Evolutionary conservation across 2,329 filamentous ascomycete genomes (phyloP).

Genomic region (Penicillium rolfsii): DNA sequence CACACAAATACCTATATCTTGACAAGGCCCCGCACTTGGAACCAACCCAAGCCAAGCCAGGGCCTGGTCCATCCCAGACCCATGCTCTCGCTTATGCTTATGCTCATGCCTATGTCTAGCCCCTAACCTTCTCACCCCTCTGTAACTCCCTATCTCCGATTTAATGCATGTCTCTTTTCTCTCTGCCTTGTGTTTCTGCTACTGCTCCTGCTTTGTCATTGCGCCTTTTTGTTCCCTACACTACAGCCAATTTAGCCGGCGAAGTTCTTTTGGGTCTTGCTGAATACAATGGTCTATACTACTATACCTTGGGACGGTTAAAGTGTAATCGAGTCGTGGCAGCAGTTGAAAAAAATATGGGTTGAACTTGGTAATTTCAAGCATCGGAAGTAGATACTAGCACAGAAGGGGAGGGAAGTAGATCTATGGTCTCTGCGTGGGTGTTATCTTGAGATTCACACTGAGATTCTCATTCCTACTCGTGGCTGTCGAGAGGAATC

Average conservation of each 20-base stretch:
- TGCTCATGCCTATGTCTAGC: background rate
- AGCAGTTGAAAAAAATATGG: no score
- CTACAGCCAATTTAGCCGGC: constrained; percentile 23
- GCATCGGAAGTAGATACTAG: no score
- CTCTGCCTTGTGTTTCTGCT: background rate
- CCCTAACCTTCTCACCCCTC: background rate
- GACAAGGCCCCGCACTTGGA: background rate
- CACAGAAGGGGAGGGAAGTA: no score
- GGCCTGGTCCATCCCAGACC: background rate
- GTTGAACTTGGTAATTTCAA: no score
- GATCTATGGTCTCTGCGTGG: no score
- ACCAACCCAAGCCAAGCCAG: background rate
- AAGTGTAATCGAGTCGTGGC: background rate
- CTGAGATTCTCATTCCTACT: no score
- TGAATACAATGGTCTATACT: constrained; percentile 12
- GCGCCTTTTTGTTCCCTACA: constrained; percentile 9
- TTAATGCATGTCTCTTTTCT: constrained; percentile 16
- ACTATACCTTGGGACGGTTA: background rate
- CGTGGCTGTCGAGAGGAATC: no score
- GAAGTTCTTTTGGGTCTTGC: constrained; percentile 14
- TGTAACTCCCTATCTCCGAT: constrained; percentile 6
- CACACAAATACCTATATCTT: constrained; percentile 2
- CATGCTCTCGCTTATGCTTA: background rate
- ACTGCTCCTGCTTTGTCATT: background rate
- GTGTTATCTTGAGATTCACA: no score